phyloP scores from a whole-genome alignment of 1,284 basidiomycete species.

The Boletus nobilissimus region DNA sequence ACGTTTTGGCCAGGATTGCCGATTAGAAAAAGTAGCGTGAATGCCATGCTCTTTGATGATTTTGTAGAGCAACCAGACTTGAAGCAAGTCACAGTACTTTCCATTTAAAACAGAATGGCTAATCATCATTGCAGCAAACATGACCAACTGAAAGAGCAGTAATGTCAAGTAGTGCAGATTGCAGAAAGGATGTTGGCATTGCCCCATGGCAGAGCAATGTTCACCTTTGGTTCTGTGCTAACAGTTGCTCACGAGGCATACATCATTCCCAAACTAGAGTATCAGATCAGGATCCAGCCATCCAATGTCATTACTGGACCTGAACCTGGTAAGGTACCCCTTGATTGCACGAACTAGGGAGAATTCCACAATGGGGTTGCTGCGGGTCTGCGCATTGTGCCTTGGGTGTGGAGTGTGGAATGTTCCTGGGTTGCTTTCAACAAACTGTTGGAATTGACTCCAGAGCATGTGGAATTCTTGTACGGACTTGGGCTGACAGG shows the following conservation, averaged over 20 bases:
- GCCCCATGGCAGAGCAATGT: slow-evolving; percentile 88
- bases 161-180: slow-evolving; percentile 79
- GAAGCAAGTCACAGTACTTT: slow-evolving; percentile 58
- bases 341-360: slow-evolving; percentile 87
- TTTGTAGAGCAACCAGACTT: slow-evolving; percentile 76
- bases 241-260: slow-evolving; percentile 81
- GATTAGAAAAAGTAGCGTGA: slow-evolving; percentile 87
- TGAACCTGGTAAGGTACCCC: slow-evolving; percentile 71
- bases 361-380: slow-evolving; percentile 98
- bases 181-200: slow-evolving; percentile 88
- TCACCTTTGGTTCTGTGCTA: slow-evolving; percentile 81
- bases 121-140: slow-evolving; percentile 65
- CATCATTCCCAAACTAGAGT: slow-evolving; percentile 83
- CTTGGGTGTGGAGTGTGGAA: slow-evolving; percentile 81
- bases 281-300: slow-evolving; percentile 77
- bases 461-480: slow-evolving; percentile 95
- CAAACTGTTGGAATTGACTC: slow-evolving; percentile 84
- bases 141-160: slow-evolving; percentile 83
- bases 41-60: slow-evolving; percentile 84
- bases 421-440: slow-evolving; percentile 96
- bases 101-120: not conserved
- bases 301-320: slow-evolving; percentile 71
- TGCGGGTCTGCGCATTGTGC: slow-evolving; percentile 85
- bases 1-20: slow-evolving; percentile 86
- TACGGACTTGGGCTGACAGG: slow-evolving; percentile 93